Conservation (phyloP, 306 rosid species). For the Carpinus fangiana region DNA sequence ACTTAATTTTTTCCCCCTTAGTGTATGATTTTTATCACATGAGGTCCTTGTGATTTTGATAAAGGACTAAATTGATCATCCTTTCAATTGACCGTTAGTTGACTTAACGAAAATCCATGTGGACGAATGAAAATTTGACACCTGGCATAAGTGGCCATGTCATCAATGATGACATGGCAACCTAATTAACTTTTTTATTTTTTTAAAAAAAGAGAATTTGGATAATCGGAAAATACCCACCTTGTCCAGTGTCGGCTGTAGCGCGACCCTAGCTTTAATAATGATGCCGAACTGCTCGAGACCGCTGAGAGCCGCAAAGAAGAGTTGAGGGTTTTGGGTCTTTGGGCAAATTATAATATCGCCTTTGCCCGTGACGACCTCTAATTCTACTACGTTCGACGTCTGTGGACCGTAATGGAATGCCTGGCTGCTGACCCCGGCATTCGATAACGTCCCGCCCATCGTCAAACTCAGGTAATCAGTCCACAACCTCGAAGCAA, state of each 20-base stretch:
- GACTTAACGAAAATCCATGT: too few species aligned
- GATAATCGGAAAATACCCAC: conserved; percentile 27
- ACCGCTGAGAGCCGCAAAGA: conserved; percentile 72
- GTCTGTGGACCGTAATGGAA: conserved; percentile 95
- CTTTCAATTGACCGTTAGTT: too few species aligned
- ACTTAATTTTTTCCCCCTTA: too few species aligned
- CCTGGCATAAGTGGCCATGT: too few species aligned
- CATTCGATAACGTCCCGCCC: conserved; percentile 94
- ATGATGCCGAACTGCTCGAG: conserved; percentile 93
- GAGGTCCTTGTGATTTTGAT: too few species aligned
- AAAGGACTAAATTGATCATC: too few species aligned
- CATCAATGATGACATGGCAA: too few species aligned
- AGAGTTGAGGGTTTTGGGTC: conserved; percentile 68
- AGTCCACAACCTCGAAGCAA: conserved; percentile 93
- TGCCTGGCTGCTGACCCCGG: conserved; percentile 91
- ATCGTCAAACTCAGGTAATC: conserved; percentile 86
- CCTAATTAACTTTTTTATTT: too few species aligned
- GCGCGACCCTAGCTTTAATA: conserved; percentile 68
- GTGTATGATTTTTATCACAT: too few species aligned
- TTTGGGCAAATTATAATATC: conserved; percentile 65
- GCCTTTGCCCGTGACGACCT: conserved; percentile 85
- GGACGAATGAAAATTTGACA: too few species aligned
- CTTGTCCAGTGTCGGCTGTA: conserved; percentile 81
- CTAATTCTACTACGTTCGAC: conserved; percentile 78
- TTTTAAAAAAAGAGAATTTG: neutral